phyloP scores from a whole-genome alignment of 306 rosid genomes.

The Quercus variabilis region DNA sequence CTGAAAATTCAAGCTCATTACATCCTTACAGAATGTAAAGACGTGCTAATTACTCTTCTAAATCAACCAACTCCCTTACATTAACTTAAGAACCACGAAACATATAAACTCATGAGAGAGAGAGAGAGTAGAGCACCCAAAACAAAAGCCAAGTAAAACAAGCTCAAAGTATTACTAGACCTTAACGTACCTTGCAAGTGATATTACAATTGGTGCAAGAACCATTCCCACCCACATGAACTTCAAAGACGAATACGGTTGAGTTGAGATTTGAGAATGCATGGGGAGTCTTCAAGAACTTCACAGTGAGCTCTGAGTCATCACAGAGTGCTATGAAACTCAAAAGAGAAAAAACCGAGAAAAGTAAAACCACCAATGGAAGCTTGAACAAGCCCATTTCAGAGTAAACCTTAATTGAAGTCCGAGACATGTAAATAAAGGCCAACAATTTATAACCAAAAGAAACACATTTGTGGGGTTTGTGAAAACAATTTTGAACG shows the following conservation, averaged over 20 bases:
- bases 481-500: constrained; percentile 15
- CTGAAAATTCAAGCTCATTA: no score
- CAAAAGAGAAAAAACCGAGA: constrained; percentile 36
- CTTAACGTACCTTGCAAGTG: constrained; percentile 66
- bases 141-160: neutral
- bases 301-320: constrained; percentile 46
- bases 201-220: constrained; percentile 54
- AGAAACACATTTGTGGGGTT: constrained; percentile 27
- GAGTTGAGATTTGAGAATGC: constrained; percentile 70
- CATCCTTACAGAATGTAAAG: no score
- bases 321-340: constrained; percentile 37
- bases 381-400: constrained; percentile 47
- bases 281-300: constrained; percentile 68
- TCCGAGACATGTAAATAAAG: neutral
- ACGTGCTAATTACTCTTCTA: neutral
- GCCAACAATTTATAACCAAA: constrained; percentile 19
- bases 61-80: neutral
- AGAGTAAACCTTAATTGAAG: constrained; percentile 7
- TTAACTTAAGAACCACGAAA: neutral
- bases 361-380: constrained; percentile 30
- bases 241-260: constrained; percentile 65
- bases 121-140: neutral
- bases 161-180: neutral
- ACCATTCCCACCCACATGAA: constrained; percentile 27
- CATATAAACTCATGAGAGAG: neutral